Evolutionary conservation across 495 filamentous ascomycete species (phyloP).

Genomic region (Hypoxylon trugodes): DNA sequence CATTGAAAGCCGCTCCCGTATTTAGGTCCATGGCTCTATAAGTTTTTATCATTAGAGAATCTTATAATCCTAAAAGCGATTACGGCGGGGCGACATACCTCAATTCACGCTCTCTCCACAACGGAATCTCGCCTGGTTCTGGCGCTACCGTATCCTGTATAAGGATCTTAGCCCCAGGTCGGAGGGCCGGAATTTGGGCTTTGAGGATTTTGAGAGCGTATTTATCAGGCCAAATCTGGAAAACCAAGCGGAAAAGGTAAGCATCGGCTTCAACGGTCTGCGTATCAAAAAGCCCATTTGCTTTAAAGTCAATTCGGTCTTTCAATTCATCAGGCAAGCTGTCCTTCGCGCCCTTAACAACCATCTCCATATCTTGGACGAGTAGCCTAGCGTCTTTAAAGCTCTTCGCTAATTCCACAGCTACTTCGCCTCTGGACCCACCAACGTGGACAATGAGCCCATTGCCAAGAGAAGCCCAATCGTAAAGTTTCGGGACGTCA

Average conservation of each 20-base stretch:
- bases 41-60: not conserved
- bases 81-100: conserved; percentile 10
- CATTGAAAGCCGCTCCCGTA: not conserved
- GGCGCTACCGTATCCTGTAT: conserved; percentile 53
- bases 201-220: conserved; percentile 52
- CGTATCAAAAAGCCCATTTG: conserved; percentile 56
- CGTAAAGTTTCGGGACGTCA: conserved; percentile 24
- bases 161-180: conserved; percentile 47
- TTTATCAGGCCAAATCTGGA: conserved; percentile 58
- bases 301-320: conserved; percentile 44
- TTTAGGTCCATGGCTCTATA: not conserved
- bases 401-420: conserved; percentile 14
- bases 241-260: conserved; percentile 60
- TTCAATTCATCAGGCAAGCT: conserved; percentile 20
- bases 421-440: conserved; percentile 14
- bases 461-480: conserved; percentile 32
- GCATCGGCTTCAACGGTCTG: conserved; percentile 60
- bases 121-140: conserved; percentile 23
- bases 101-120: conserved; percentile 27
- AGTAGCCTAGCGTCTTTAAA: conserved; percentile 22
- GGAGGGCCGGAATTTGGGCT: conserved; percentile 53
- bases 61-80: not conserved
- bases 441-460: conserved; percentile 20
- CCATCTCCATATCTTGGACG: conserved; percentile 23
- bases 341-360: not conserved